phyloP scores from a whole-genome alignment of 2,329 filamentous ascomycete genomes.

The Biscogniauxia mediterranea region DNA sequence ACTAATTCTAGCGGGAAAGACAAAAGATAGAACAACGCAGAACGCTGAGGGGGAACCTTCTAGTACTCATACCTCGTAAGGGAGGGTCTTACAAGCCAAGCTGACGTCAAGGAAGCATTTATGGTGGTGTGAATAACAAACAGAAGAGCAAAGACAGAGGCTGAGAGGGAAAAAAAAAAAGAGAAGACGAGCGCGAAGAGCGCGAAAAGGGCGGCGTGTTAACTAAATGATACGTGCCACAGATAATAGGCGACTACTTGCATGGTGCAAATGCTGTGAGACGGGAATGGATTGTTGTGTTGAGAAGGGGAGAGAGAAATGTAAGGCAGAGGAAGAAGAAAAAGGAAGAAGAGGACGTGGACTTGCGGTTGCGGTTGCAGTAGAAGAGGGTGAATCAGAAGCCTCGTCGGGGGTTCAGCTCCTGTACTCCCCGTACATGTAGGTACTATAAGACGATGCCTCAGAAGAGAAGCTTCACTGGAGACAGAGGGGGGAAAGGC shows the following conservation, averaged over 20 bases:
- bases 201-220: slow-evolving; percentile 21
- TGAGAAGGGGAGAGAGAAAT: slow-evolving; percentile 7
- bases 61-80: slow-evolving; percentile 21
- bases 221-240: slow-evolving; percentile 33
- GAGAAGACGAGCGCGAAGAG: slow-evolving; percentile 14
- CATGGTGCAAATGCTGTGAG: slow-evolving; percentile 32
- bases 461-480: neutral
- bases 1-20: slow-evolving; percentile 7
- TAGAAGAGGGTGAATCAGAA: slow-evolving; percentile 3
- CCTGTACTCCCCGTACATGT: neutral
- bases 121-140: slow-evolving; percentile 9
- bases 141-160: slow-evolving; percentile 7
- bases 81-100: slow-evolving; percentile 12
- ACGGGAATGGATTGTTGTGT: slow-evolving; percentile 16
- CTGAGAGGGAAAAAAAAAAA: slow-evolving; percentile 12
- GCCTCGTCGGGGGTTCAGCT: slow-evolving; percentile 5
- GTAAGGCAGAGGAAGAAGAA: neutral
- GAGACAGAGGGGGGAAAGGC: neutral
- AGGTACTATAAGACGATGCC: neutral
- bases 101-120: slow-evolving; percentile 18
- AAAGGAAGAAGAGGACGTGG: neutral
- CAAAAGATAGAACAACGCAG: slow-evolving; percentile 5
- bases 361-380: neutral
- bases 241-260: slow-evolving; percentile 30
- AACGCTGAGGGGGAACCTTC: slow-evolving; percentile 6